phyloP scores from a whole-genome alignment of 140 eudicot species.

The Senecio squalidus region DNA sequence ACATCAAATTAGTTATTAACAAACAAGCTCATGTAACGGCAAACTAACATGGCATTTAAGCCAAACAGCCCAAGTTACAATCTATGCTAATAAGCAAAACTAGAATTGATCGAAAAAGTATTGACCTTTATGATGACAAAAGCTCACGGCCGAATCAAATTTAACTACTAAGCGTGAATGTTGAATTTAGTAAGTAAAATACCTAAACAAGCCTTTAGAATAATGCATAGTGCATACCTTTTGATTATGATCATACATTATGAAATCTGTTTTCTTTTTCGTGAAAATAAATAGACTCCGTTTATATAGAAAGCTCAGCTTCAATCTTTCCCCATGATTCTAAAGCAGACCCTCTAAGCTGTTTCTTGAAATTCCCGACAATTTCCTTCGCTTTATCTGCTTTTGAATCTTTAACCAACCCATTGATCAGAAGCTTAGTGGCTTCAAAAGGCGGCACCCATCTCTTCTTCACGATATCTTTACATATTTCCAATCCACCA shows the following conservation, averaged over 20 bases:
- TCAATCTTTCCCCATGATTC: slow-evolving; percentile 48
- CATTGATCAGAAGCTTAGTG: slow-evolving; percentile 38
- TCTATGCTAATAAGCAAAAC: slow-evolving; percentile 12
- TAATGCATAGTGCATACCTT: no score
- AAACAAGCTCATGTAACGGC: not conserved
- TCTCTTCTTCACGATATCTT: slow-evolving; percentile 31
- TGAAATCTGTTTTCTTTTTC: not conserved
- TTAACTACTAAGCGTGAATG: slow-evolving; percentile 6
- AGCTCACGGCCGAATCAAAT: slow-evolving; percentile 3
- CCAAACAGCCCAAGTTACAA: slow-evolving; percentile 12
- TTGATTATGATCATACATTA: slow-evolving; percentile 12
- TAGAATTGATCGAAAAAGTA: not conserved
- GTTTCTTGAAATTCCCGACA: slow-evolving; percentile 31
- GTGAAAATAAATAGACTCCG: slow-evolving; percentile 5
- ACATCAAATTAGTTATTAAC: slow-evolving; percentile 12
- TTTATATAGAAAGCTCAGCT: slow-evolving; percentile 37
- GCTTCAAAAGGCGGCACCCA: slow-evolving; percentile 52
- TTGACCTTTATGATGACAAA: slow-evolving; percentile 5
- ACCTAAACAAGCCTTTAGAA: not conserved
- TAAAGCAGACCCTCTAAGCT: slow-evolving; percentile 37
- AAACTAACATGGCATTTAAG: slow-evolving; percentile 7
- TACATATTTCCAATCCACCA: slow-evolving; percentile 36
- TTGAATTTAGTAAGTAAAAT: slow-evolving; percentile 7
- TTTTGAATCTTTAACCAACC: slow-evolving; percentile 36
- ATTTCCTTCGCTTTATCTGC: slow-evolving; percentile 36